Evolutionary conservation across 257 asterid genomes (phyloP).

Genomic region (Vinca minor): DNA sequence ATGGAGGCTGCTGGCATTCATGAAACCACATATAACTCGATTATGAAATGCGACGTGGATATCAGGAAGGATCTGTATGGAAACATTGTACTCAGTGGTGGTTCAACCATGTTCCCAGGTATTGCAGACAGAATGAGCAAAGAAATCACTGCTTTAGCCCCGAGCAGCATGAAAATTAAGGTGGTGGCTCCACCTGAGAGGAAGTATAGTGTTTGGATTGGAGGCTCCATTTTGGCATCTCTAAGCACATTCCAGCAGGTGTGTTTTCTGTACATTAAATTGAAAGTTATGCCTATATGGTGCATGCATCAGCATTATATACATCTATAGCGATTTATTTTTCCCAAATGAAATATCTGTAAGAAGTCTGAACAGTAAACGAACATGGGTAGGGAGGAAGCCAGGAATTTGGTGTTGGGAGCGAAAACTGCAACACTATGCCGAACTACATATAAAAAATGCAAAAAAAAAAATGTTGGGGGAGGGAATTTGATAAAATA

Average conservation of each 20-base stretch:
- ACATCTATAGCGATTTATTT: too few species aligned
- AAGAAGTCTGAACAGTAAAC: too few species aligned
- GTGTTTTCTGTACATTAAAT: background rate
- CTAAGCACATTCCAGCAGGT: conserved; percentile 49
- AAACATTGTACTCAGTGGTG: conserved; percentile 42
- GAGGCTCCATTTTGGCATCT: conserved; percentile 40
- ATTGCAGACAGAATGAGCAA: conserved; percentile 40
- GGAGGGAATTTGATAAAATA: too few species aligned
- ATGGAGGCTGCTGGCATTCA: conserved; percentile 44
- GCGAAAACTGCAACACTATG: too few species aligned
- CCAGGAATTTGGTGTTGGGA: too few species aligned
- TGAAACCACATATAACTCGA: conserved; percentile 40
- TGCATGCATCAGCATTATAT: background rate
- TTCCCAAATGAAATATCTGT: too few species aligned
- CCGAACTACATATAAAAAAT: too few species aligned
- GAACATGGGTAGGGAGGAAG: too few species aligned
- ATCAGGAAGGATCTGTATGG: conserved; percentile 42
- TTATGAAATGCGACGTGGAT: conserved; percentile 43
- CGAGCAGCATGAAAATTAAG: conserved; percentile 46
- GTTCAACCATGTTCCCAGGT: conserved; percentile 39
- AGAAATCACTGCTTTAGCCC: conserved; percentile 39
- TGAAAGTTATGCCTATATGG: background rate
- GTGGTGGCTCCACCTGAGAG: conserved; percentile 44
- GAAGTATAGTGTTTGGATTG: conserved; percentile 43
- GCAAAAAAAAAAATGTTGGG: too few species aligned